Evolutionary conservation across 768 basidiomycete genomes (phyloP).

Genomic region (Crucibulum laeve): DNA sequence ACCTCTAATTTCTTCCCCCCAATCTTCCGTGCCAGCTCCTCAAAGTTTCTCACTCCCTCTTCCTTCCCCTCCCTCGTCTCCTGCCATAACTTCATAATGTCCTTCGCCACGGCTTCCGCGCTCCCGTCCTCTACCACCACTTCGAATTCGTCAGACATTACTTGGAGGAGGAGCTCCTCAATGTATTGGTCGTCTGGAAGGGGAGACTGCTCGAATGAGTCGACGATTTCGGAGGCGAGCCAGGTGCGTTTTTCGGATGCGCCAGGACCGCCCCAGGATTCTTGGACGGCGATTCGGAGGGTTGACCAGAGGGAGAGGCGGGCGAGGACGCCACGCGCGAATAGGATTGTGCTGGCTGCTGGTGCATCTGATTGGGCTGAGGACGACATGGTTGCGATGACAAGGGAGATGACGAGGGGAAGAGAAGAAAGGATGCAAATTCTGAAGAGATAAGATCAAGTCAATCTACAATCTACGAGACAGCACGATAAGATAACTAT

Average conservation of each 20-base stretch:
- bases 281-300: constrained; percentile 79
- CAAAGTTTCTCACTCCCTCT: constrained; percentile 53
- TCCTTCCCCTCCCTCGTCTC: constrained; percentile 40
- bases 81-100: constrained; percentile 69
- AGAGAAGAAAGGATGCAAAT: neutral
- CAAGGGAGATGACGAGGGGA: no score
- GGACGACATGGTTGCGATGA: no score
- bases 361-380: no score
- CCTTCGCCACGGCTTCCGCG: constrained; percentile 65
- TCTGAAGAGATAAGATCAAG: neutral
- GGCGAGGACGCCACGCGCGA: constrained; percentile 84
- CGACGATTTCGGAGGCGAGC: constrained; percentile 78
- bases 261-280: constrained; percentile 83
- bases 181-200: constrained; percentile 68
- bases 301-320: constrained; percentile 83
- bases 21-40: constrained; percentile 55
- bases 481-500: no score
- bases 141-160: constrained; percentile 88
- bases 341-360: constrained; percentile 66
- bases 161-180: constrained; percentile 76
- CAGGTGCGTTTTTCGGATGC: constrained; percentile 71
- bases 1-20: constrained; percentile 52
- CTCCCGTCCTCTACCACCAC: constrained; percentile 82
- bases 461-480: no score
- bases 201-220: constrained; percentile 63